Base-by-base conservation (phyloP, 768 basidiomycete species). In the Amanita exitialis region DNA sequence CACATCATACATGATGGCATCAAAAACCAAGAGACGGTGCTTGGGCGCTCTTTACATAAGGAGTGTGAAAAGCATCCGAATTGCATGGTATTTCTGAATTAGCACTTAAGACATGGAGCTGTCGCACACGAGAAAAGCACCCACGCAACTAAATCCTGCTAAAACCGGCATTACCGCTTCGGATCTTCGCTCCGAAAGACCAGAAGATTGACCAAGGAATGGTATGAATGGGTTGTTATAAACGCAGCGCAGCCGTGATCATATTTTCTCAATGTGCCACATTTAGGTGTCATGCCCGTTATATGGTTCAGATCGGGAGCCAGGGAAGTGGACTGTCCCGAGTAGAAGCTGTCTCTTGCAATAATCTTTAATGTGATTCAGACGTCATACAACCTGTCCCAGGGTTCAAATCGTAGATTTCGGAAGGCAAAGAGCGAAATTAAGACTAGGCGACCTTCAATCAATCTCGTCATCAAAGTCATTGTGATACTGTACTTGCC, bases 361-460 rank as follows among this genome's bases (percentile, higher is more conserved):
- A n/a, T 15, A 10, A 16, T 16, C 18, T 43, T 43, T 44, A 44
- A 44, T 44, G 43, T 44, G 43, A 43, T 43, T 25, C 41, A 46
- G 35, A 36, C 32, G 45, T 47, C 30, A 47, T 47, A 20, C 27
- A 44, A 20, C 13, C n/a, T 28, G 45, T 32, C 45, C 32, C 45
- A 47, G 45, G 45, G 32, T 47, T 35, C 45, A 35, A 5, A 49
- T 28, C 47, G 47, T 37, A 49, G 34, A 49, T 49, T 36, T 37
- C 47, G 47, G 47, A 27, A 36, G 47, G 36, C 47, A 49, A 49
- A 49, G 47, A 39, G 47, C 47, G 47, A 39, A 27, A 39, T 49
- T 10, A 49, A 49, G 10, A 27, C 45, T 13, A 47, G 10, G 20
- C 34, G 20, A 35, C 32, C 21, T 36, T 15, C 16, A 30, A 27